Evolutionary conservation across 192 early-diverging fungal genomes (phyloP), one percentile per base, ranked within the genome.

Genomic region (Mortierella claussenii): DNA sequence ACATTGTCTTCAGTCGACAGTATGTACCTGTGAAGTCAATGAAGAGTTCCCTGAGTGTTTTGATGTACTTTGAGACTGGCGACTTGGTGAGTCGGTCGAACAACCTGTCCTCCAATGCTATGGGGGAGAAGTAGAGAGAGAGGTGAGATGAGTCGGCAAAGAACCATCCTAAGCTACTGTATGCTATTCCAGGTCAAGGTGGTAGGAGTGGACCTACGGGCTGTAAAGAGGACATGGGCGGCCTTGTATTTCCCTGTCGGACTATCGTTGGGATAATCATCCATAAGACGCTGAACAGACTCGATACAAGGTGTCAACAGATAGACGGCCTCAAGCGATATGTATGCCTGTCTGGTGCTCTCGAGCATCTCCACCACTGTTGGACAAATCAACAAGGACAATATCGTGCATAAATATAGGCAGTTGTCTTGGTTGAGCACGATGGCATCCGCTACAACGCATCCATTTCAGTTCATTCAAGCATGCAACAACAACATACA

Each of bases 21-120:
- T 17, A 17, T 30, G 28, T 70, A 94, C 93, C 90, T 52, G 92
- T 79, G 66, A 95, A 95, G 61, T 95, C 94, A 40, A 95, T 86
- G 65, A 88, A 90, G 60, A 95, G 81, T 60, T 95, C 94, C 69
- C 88, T 91, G 31, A 91, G 68, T 4, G 80, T 83, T 58, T 85
- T 89, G 28, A 94, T 87, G 46, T 81, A 84, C 36, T 85, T 80
- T 34, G 78, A 73, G 3, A 88, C 86, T 18, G 82, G 65, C 0
- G 88, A 83, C 18, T 68, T 67, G 18, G 81, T 89, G 59, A 94
- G 70, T 15, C 81, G 80, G 23, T 87, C 65, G 62, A 91, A 90
- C 1, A 92, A 71, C 0, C 58, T 52, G 61, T 93, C 87, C 13
- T 89, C 84, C 24, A 92, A 60, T 12, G 83, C 93, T 95, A 67